Conservation (phyloP, 78 protist species). For the Speleostelium caveatum region DNA sequence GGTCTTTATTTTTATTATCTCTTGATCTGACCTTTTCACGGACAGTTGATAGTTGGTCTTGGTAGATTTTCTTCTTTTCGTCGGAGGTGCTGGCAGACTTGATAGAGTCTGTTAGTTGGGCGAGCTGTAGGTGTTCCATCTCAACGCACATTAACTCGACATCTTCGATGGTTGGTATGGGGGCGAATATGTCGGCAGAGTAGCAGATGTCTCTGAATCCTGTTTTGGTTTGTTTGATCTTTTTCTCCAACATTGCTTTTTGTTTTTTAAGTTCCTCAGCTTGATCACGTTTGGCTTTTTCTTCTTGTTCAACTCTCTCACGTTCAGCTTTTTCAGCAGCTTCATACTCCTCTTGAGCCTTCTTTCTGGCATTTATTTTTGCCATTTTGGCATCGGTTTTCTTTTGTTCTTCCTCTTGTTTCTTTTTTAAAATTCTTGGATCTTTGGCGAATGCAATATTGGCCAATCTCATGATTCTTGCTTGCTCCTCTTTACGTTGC, state of each 20-base stretch:
- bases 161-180: slow-evolving; percentile 43
- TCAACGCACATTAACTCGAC: slow-evolving; percentile 64
- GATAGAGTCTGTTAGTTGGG: slow-evolving; percentile 2
- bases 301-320: slow-evolving; percentile 31
- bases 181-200: not conserved
- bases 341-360: slow-evolving; percentile 54
- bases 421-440: slow-evolving; percentile 63
- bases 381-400: slow-evolving; percentile 54
- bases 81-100: not conserved
- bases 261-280: slow-evolving; percentile 59
- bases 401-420: slow-evolving; percentile 64
- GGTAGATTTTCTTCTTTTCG: slow-evolving; percentile 17
- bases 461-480: slow-evolving; percentile 72
- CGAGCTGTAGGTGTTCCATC: slow-evolving; percentile 13
- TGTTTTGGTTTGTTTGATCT: slow-evolving; percentile 9
- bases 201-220: slow-evolving; percentile 30
- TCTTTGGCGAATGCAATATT: slow-evolving; percentile 75
- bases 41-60: not conserved
- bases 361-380: slow-evolving; percentile 34
- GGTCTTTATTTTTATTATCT: not conserved
- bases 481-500: slow-evolving; percentile 70
- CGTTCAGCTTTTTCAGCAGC: slow-evolving; percentile 40
- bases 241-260: not conserved
- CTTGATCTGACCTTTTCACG: slow-evolving; percentile 10
- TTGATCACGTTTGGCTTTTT: slow-evolving; percentile 53